Conservation (phyloP, 2,329 filamentous ascomycete species). For the Beauveria sp. region DNA sequence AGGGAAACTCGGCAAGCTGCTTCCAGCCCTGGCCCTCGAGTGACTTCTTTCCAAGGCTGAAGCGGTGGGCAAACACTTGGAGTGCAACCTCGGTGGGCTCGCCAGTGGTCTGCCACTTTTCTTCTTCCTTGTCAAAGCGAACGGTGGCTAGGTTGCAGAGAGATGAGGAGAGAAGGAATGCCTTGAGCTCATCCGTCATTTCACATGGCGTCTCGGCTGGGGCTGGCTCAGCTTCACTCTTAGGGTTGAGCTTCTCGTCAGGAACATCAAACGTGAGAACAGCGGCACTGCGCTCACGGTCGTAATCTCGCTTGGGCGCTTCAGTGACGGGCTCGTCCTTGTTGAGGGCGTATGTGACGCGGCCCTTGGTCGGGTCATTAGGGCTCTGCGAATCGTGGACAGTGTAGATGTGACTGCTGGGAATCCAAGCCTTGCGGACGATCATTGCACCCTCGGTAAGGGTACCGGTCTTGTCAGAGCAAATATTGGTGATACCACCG, state of each 20-base stretch:
- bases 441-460: conserved; percentile 64
- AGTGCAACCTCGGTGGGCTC: conserved; percentile 71
- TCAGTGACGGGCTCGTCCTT: conserved; percentile 26
- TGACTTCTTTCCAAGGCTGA: conserved; percentile 48
- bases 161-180: conserved; percentile 48
- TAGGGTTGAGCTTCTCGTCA: conserved; percentile 42
- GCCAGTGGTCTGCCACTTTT: conserved; percentile 58
- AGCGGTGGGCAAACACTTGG: conserved; percentile 66
- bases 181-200: conserved; percentile 41
- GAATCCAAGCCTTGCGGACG: conserved; percentile 58
- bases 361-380: conserved; percentile 52
- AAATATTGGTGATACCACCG: conserved; percentile 65
- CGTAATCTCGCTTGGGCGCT: conserved; percentile 45
- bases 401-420: conserved; percentile 46
- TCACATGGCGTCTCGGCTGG: conserved; percentile 26
- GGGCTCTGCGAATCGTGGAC: conserved; percentile 56
- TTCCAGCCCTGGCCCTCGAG: conserved; percentile 49
- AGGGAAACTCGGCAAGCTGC: conserved; percentile 65
- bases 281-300: conserved; percentile 51
- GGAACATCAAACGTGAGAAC: conserved; percentile 57
- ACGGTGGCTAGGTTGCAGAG: conserved; percentile 60
- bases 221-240: conserved; percentile 24
- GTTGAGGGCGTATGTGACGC: conserved; percentile 37
- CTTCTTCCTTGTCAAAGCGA: conserved; percentile 44
- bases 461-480: conserved; percentile 67